These are phyloP conservation scores for Suhomyces bribrorum DNA, from an alignment of 1,139 yeast genomes.

Conservation along the genomic window DNA sequence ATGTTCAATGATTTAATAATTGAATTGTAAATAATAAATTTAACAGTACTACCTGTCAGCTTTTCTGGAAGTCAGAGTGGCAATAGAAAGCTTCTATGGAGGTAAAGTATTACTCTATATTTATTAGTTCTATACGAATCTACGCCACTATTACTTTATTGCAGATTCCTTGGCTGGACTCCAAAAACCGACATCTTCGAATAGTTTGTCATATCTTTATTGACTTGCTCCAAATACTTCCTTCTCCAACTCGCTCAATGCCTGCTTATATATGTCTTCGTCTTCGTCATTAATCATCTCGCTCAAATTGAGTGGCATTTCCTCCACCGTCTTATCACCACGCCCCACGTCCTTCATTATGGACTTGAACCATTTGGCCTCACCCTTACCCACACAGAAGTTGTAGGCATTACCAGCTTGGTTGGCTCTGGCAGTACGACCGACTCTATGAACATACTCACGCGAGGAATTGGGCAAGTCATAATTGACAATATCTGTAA, in stretches of 20 bases:
- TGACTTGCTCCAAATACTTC: conserved; percentile 19
- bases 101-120: too few relatives aligned
- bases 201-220: not conserved
- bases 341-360: conserved; percentile 48
- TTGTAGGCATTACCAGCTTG: conserved; percentile 72
- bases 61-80: too few relatives aligned
- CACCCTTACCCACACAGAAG: conserved; percentile 74
- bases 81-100: too few relatives aligned
- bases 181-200: too few relatives aligned
- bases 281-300: conserved; percentile 27
- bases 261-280: conserved; percentile 26
- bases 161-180: too few relatives aligned
- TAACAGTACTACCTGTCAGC: too few relatives aligned
- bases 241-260: conserved; percentile 29
- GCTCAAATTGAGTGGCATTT: conserved; percentile 23
- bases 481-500: conserved; percentile 80
- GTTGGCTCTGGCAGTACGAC: conserved; percentile 95
- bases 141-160: too few relatives aligned
- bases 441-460: conserved; percentile 93
- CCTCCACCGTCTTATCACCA: conserved; percentile 24
- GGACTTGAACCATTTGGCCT: conserved; percentile 62
- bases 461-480: conserved; percentile 87
- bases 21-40: too few relatives aligned
- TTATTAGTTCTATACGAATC: too few relatives aligned
- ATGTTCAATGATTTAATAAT: too few relatives aligned